Evolutionary conservation across 1,284 basidiomycete genomes (phyloP).

Genomic region (Schizophyllum commune): DNA sequence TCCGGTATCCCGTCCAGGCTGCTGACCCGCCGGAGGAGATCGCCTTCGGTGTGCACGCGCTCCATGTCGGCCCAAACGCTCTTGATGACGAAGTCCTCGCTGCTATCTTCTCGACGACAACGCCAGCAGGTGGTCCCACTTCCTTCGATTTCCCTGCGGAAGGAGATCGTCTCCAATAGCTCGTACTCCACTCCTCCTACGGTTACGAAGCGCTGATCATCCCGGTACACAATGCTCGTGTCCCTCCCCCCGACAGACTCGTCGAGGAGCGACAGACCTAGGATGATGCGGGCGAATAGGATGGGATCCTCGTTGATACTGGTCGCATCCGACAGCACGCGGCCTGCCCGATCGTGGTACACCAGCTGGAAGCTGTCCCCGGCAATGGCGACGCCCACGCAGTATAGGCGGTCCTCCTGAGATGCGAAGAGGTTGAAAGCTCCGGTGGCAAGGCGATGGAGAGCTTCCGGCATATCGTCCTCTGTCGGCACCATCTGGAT

Average conservation of each 20-base stretch:
- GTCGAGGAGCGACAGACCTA: not conserved
- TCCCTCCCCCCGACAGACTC: not conserved
- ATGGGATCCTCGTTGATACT: not conserved
- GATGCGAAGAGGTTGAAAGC: not conserved
- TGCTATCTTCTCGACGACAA: constrained; percentile 1
- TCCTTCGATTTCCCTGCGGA: constrained; percentile 5
- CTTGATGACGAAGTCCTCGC: constrained; percentile 10
- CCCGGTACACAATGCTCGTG: constrained; percentile 1
- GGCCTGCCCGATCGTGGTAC: not conserved
- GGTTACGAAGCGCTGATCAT: constrained; percentile 3
- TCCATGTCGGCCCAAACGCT: constrained; percentile 8
- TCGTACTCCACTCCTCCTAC: not conserved
- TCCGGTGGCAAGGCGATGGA: not conserved
- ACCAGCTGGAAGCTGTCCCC: not conserved
- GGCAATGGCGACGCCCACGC: not conserved
- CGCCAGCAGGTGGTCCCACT: constrained; percentile 10
- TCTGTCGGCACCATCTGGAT: not conserved
- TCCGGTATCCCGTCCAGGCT: constrained; percentile 4
- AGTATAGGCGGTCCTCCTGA: not conserved
- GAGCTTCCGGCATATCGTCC: not conserved
- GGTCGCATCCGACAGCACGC: not conserved
- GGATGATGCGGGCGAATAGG: not conserved
- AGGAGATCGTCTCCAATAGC: not conserved
- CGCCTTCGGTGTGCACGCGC: constrained; percentile 1
- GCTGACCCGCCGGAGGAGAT: constrained; percentile 1